Evolutionary conservation across 805 yeast genomes (phyloP).

Genomic region (Lipomyces anomalus): DNA sequence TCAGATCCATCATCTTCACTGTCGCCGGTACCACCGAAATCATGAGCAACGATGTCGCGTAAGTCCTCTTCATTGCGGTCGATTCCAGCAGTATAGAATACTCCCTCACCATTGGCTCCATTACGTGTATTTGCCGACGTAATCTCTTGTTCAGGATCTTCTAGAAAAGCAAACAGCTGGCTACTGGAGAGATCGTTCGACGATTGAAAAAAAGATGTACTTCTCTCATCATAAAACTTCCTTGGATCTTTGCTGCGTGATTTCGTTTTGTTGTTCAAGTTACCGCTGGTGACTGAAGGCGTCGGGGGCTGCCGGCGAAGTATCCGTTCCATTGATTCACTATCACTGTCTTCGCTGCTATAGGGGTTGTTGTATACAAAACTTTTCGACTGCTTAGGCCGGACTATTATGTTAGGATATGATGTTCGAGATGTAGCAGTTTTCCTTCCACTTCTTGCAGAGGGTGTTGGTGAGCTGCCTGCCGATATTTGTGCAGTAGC

Average conservation of each 20-base stretch:
- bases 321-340: background rate
- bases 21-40: constrained; percentile 25
- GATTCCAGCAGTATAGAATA: constrained; percentile 13
- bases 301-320: background rate
- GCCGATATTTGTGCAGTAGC: background rate
- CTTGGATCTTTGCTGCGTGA: background rate
- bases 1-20: constrained; percentile 35
- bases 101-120: constrained; percentile 23
- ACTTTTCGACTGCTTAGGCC: background rate
- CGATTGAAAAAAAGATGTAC: constrained; percentile 3
- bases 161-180: constrained; percentile 18
- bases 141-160: constrained; percentile 15
- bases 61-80: constrained; percentile 15
- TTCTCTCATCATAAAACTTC: background rate
- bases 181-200: constrained; percentile 7
- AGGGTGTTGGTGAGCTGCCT: background rate
- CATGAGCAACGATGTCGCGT: background rate
- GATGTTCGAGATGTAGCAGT: background rate
- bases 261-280: constrained; percentile 4
- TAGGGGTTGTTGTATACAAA: constrained; percentile 19
- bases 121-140: constrained; percentile 3
- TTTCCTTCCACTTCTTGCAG: background rate
- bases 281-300: background rate
- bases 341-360: constrained; percentile 13
- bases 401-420: background rate